Evolutionary conservation across 2,329 filamentous ascomycete species (phyloP), one percentile per base, ranked within the genome.

Genomic region (Pseudogymnoascus destructans): DNA sequence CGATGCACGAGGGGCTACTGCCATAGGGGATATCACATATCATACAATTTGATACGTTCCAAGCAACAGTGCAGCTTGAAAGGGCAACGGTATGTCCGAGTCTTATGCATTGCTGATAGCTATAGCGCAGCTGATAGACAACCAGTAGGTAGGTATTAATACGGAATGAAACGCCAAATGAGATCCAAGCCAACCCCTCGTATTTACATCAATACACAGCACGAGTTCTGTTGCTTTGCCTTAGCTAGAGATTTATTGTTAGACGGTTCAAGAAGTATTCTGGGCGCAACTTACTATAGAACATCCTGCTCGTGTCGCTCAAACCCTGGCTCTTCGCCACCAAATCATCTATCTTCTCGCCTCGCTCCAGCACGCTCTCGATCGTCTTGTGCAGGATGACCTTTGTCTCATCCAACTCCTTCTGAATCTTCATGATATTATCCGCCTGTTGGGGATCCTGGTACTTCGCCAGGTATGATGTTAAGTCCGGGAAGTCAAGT

Each of bases 321-420:
- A 98, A 73, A 10, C 85, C 89, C 66, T 95, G 89, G 68, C 89
- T 95, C 82, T 97, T 97, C 63, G 85, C 85, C 49, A 97, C 92
- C 66, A 98, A 74, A 66, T 87, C 88, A 69, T 97, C 92, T 65
- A 98, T 89, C 80, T 96, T 97, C 81, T 97, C 91, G 40, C 91
- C 93, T 62, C 93, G 81, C 77, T 96, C 86, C 68, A 96, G 73
- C 60, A 86, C 84, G 67, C 82, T 87, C 76, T 95, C 87, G 67
- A 95, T 96, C 46, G 93, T 96, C 81, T 97, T 95, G 75, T 97
- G 90, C 66, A 98, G 78, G 60, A 95, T 86, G 69, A 95, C 91
- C 80, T 96, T 97, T 61, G 92, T 97, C 78, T 96, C 91, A 69
- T 97, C 91, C 61, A 98, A 79, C 75, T 98, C 90, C 74, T 89